Percentiles rank a stretch among this genome's conserved stretches.
Conservation (phyloP, 371 early-diverging fungal genomes). For the Batkoa obscura region DNA sequence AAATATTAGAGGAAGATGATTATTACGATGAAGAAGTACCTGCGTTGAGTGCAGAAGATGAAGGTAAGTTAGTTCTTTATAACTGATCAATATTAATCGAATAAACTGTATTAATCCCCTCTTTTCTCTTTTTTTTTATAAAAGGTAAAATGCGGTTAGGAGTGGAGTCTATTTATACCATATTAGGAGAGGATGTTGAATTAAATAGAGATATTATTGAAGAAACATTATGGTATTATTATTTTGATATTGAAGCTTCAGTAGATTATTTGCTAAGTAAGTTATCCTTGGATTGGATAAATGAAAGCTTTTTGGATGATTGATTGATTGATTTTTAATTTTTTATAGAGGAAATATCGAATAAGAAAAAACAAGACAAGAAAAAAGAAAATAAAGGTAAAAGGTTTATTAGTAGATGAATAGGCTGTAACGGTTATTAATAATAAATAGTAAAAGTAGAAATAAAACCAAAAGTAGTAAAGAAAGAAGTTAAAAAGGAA, state of each 20-base stretch:
- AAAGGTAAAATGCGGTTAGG: constrained; percentile 29
- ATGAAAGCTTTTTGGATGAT: too few relatives aligned
- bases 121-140: too few relatives aligned
- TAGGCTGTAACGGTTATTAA: too few relatives aligned
- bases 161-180: constrained; percentile 19
- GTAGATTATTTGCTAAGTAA: constrained; percentile 36
- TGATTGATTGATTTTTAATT: too few relatives aligned
- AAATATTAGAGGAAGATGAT: constrained; percentile 40
- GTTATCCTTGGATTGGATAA: too few relatives aligned
- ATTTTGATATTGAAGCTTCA: constrained; percentile 32
- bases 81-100: too few relatives aligned
- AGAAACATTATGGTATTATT: constrained; percentile 42
- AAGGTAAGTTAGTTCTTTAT: constrained; percentile 1
- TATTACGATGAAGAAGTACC: constrained; percentile 25
- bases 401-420: too few relatives aligned
- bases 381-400: not conserved
- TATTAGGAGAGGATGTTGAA: constrained; percentile 27
- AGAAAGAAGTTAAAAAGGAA: too few relatives aligned
- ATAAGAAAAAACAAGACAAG: constrained; percentile 8
- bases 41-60: constrained; percentile 7
- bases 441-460: too few relatives aligned
- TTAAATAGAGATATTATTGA: constrained; percentile 31
- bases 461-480: too few relatives aligned
- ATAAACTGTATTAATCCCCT: too few relatives aligned
- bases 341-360: constrained; percentile 5